phyloP scores from a whole-genome alignment of 108 stramenopile species.

The Bacterosira constricta region DNA sequence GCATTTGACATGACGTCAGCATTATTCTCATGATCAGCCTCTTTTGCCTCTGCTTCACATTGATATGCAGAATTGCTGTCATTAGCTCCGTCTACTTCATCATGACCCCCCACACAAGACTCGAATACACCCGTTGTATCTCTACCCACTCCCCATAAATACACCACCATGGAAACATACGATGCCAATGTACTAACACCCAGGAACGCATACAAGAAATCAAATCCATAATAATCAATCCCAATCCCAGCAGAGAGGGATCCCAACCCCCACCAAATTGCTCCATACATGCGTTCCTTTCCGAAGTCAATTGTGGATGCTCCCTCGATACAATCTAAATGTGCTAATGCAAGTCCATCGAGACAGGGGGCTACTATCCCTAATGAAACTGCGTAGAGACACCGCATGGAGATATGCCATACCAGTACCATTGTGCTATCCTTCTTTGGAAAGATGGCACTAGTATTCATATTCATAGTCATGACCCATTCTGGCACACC shows the following conservation, averaged over 20 bases:
- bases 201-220: conserved; percentile 36
- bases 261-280: conserved; percentile 60
- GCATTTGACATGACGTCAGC: neutral
- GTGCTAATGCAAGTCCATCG: conserved; percentile 22
- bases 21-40: conserved; percentile 1
- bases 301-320: conserved; percentile 24
- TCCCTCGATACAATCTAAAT: conserved; percentile 23
- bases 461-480: neutral
- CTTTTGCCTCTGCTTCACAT: conserved; percentile 6
- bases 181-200: conserved; percentile 21
- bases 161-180: conserved; percentile 17
- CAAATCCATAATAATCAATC: conserved; percentile 57
- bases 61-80: neutral
- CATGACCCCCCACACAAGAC: neutral
- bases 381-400: conserved; percentile 24
- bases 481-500: conserved; percentile 10
- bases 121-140: conserved; percentile 42
- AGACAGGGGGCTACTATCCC: conserved; percentile 19
- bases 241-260: conserved; percentile 44
- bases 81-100: neutral
- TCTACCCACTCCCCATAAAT: conserved; percentile 35
- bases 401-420: conserved; percentile 35
- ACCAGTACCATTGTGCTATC: conserved; percentile 1
- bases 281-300: conserved; percentile 49
- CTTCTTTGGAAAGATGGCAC: neutral